Evolutionary conservation across 139 green algal genomes (phyloP), one percentile per base, ranked within the genome.

Genomic region (Chlorella sp.): DNA sequence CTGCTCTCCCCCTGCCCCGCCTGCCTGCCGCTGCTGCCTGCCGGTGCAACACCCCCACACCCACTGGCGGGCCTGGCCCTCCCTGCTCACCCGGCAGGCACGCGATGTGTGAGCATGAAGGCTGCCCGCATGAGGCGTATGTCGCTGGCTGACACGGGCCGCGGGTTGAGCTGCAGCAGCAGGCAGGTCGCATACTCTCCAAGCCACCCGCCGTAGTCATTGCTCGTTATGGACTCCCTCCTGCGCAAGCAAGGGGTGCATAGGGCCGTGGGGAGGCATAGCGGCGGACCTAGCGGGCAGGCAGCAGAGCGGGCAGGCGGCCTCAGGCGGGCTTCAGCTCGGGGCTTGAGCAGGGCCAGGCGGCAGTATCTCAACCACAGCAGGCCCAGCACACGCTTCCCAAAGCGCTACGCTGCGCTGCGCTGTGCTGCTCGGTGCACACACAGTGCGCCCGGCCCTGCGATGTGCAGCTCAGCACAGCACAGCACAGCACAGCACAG

Each of bases 41-140:
- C 48, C 48, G 5, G 48, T 9, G 48, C 48, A 57, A 5, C 48
- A 36, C 22, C 69, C 30, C 3, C 69, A 78, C 69, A 78, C 69
- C 30, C 14, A 11, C 30, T 81, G 75, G 68, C 21, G 21, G 19
- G 16, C 75, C 15, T 24, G 76, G 1, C 37, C 19, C 26, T 21
- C 21, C 32, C 16, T 5, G 11, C 83, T 22, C 37, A 87, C 83
- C 83, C 64, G 9, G 61, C 83, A 12, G 81, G 83, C 24, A 87
- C 83, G 66, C 87, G 87, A 88, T 95, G 92, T 16, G 90, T 93
- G 77, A 93, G 80, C 32, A 94, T 93, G 84, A 93, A 95, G 34
- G 86, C 88, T 15, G 92, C 90, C 5, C 86, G 79, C 93, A 95
- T 92, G 48, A 93, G 92, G 2, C 82, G 42, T 11, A 92, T 88